Conservation (phyloP, 2,329 filamentous ascomycete genomes). For the Chrysoporthe deuterocubensis region DNA sequence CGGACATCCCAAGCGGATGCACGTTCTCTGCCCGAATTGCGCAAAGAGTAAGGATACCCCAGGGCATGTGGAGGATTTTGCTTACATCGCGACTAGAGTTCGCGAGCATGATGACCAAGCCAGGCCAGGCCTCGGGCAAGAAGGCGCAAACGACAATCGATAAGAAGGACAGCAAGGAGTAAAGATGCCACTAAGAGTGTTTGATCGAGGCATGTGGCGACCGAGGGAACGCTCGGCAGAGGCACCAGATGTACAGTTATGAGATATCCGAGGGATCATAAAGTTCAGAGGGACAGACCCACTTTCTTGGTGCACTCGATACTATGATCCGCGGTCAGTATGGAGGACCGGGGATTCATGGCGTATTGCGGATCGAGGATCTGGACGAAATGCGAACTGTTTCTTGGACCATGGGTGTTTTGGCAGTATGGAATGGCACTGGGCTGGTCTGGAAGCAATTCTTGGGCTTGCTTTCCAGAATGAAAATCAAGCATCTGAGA, state of each 20-base stretch:
- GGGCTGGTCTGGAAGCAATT: background rate
- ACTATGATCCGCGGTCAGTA: background rate
- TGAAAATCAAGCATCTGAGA: background rate
- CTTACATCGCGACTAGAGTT: constrained; percentile 27
- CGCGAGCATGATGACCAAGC: constrained; percentile 25
- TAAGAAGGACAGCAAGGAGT: constrained; percentile 17
- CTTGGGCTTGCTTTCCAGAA: background rate
- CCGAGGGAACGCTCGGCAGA: background rate
- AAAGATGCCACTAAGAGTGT: background rate
- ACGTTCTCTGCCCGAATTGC: constrained; percentile 86
- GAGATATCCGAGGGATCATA: background rate
- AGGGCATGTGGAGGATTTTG: background rate
- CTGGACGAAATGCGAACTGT: background rate
- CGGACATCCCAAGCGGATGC: constrained; percentile 84
- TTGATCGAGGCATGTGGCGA: background rate
- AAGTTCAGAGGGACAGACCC: background rate
- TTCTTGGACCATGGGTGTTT: background rate
- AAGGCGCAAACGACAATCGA: constrained; percentile 21
- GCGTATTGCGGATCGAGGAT: background rate
- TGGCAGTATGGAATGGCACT: background rate
- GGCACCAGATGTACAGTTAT: background rate
- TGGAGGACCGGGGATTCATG: background rate
- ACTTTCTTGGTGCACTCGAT: background rate
- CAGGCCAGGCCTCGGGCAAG: constrained; percentile 8
- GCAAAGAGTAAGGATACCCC: constrained; percentile 67